phyloP scores from a whole-genome alignment of 345 rosid species.

The Triadica sebifera region DNA sequence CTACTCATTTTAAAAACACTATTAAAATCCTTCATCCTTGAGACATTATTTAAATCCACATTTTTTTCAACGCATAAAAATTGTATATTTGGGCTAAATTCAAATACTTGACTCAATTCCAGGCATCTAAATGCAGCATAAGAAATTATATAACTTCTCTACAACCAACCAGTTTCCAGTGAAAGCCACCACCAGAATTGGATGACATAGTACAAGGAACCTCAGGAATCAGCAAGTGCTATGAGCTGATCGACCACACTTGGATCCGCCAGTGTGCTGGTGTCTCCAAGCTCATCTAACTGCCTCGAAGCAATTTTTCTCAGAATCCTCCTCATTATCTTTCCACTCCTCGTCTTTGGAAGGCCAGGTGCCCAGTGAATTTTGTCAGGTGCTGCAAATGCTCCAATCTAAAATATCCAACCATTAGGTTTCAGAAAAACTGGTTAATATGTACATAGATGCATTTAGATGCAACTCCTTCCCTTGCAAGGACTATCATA shows the following conservation, averaged over 20 bases:
- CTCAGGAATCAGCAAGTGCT: slow-evolving; percentile 57
- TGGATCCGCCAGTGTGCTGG: slow-evolving; percentile 91
- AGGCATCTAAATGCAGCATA: background rate
- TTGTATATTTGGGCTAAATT: background rate
- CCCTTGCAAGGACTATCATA: no score
- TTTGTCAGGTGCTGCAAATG: slow-evolving; percentile 92
- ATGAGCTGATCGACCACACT: slow-evolving; percentile 75
- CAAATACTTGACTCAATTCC: slow-evolving; percentile 7
- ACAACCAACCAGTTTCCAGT: background rate
- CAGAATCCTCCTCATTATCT: slow-evolving; percentile 94
- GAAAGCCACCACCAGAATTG: background rate
- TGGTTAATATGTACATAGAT: background rate
- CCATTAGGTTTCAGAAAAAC: background rate
- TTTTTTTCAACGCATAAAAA: no score
- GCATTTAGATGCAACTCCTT: background rate
- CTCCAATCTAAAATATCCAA: slow-evolving; percentile 62
- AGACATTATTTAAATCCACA: no score
- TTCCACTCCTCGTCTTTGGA: slow-evolving; percentile 97
- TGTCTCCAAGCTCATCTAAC: slow-evolving; percentile 87
- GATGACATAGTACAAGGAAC: background rate
- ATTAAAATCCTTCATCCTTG: no score
- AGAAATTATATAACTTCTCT: background rate
- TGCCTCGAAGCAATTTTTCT: slow-evolving; percentile 91
- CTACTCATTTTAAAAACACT: no score
- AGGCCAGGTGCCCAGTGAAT: slow-evolving; percentile 96